A percentile compares a stretch with the other conserved stretches of the same genome.
These are phyloP conservation scores for Gonium pectorale DNA, from an alignment of 139 green algal species.

Conservation along the genomic window DNA sequence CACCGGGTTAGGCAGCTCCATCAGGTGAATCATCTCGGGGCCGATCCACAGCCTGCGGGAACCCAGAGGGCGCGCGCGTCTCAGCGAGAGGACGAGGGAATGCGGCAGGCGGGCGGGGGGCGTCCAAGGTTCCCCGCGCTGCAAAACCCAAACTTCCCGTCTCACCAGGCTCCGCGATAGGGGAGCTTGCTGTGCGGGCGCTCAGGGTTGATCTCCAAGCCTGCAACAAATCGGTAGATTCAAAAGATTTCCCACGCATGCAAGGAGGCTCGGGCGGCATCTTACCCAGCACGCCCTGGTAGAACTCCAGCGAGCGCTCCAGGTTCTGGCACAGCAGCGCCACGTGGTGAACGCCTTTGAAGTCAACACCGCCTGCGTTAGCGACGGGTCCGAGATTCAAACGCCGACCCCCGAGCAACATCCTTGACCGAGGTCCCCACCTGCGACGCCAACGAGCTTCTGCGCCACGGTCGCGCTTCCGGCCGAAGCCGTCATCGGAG, in stretches of 20 bases:
- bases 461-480: not conserved
- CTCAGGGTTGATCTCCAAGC: conserved; percentile 82
- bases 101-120: too few species aligned
- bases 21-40: conserved; percentile 91
- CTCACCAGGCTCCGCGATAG: conserved; percentile 84
- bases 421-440: not conserved
- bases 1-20: conserved; percentile 93
- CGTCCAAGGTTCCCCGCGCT: too few species aligned
- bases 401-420: not conserved
- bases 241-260: not conserved
- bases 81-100: too few species aligned
- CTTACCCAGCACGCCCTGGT: conserved; percentile 81
- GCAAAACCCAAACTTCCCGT: too few species aligned
- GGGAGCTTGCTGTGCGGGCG: conserved; percentile 90
- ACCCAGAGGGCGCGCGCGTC: too few species aligned
- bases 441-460: not conserved
- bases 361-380: conserved; percentile 59
- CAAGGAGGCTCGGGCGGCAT: too few species aligned
- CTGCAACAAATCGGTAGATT: conserved; percentile 41
- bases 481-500: not conserved
- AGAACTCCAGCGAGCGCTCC: conserved; percentile 85
- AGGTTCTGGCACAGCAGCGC: conserved; percentile 86
- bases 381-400: not conserved
- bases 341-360: conserved; percentile 91
- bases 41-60: conserved; percentile 81